phyloP scores from a whole-genome alignment of 495 filamentous ascomycete genomes.

The Xanthoparmelia taractica region DNA sequence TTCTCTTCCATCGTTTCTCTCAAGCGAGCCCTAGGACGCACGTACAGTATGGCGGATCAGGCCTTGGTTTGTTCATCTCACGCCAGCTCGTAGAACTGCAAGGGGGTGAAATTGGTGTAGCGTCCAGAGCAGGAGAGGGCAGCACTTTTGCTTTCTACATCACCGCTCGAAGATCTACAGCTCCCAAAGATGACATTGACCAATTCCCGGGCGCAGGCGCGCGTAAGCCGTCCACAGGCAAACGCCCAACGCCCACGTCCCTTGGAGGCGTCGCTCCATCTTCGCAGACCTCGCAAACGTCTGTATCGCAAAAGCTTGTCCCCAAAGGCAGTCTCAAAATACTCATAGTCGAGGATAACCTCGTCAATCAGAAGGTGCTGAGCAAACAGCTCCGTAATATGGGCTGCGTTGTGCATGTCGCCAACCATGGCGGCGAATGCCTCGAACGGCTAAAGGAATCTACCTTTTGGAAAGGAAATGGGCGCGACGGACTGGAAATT shows the following conservation, averaged over 20 bases:
- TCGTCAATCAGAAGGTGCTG: conserved; percentile 66
- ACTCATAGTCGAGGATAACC: conserved; percentile 76
- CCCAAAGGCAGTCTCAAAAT: conserved; percentile 32
- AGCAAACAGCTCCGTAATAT: conserved; percentile 53
- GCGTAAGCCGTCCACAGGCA: conserved; percentile 24
- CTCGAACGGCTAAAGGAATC: conserved; percentile 46
- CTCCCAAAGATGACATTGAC: conserved; percentile 30
- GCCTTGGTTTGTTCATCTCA: conserved; percentile 76
- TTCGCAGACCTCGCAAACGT: conserved; percentile 11
- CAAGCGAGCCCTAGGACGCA: conserved; percentile 74
- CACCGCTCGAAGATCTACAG: conserved; percentile 44
- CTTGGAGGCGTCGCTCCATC: neutral
- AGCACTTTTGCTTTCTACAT: conserved; percentile 85
- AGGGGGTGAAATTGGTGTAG: conserved; percentile 76
- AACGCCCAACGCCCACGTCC: conserved; percentile 17
- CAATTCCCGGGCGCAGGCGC: conserved; percentile 20
- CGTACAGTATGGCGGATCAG: conserved; percentile 73
- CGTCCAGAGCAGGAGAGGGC: conserved; percentile 60
- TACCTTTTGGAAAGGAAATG: conserved; percentile 22
- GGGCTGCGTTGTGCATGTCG: conserved; percentile 58
- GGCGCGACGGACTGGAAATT: conserved; percentile 35
- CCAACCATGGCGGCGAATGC: conserved; percentile 71
- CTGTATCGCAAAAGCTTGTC: neutral
- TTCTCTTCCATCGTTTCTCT: conserved; percentile 73
- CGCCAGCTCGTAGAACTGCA: conserved; percentile 70